Conservation (phyloP, 257 asterid genomes). For the Nicotiana noctiflora region DNA sequence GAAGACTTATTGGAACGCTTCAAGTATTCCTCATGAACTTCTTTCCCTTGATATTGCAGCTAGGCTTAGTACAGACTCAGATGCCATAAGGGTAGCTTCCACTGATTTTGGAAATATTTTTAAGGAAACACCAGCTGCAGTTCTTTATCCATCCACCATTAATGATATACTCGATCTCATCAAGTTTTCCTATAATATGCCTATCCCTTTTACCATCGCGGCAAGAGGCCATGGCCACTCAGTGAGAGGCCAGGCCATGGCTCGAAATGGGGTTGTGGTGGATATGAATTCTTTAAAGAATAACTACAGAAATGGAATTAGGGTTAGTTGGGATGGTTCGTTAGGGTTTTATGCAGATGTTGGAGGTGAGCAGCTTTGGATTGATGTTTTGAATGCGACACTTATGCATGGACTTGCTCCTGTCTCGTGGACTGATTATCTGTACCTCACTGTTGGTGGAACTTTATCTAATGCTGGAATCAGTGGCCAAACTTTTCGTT, state of each 20-base stretch:
- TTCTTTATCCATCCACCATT: conserved; percentile 12
- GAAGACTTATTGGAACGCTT: background rate
- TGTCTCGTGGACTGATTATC: conserved; percentile 14
- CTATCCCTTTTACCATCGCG: background rate
- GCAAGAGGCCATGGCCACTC: conserved; percentile 18
- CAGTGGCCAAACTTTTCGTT: background rate
- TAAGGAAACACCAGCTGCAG: conserved; percentile 11
- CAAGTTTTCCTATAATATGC: background rate
- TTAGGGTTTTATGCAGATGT: conserved; percentile 11
- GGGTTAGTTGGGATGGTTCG: conserved; percentile 7
- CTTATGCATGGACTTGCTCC: conserved; percentile 12
- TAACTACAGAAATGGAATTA: background rate
- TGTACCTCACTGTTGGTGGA: conserved; percentile 1
- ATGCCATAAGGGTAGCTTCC: conserved; percentile 1
- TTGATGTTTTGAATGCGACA: conserved; percentile 9
- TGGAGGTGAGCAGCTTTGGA: conserved; percentile 16
- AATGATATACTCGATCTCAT: conserved; percentile 3
- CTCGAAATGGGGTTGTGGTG: conserved; percentile 12
- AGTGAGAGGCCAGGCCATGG: conserved; percentile 18
- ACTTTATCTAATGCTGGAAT: background rate
- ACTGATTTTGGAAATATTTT: conserved; percentile 6
- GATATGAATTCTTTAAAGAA: conserved; percentile 2
- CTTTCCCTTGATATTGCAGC: background rate
- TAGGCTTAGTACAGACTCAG: background rate
- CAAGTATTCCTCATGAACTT: conserved; percentile 1